Evolutionary conservation across 169 alveolate species (phyloP), one percentile per base, ranked within the genome.

Genomic region (Plasmodium chabaudi): DNA sequence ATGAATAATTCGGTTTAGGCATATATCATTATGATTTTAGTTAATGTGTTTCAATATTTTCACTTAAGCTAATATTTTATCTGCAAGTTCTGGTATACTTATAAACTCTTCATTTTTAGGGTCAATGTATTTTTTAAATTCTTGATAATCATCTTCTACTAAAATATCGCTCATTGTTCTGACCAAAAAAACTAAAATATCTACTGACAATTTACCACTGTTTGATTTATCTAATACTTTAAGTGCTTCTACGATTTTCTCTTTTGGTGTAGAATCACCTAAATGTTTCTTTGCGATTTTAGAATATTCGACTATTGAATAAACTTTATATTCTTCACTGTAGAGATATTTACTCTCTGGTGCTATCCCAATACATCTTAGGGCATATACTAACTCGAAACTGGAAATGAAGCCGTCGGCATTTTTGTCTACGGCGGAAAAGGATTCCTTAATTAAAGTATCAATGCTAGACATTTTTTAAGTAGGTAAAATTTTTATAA

Each of bases 231-330:
- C 90, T 46, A 82, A 55, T 13, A 67, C 56, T 82, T 68, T 82
- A 60, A 82, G 23, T 9, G 86, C 39, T 21, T 44, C 19, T 39
- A 57, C 55, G 19, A 82, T 5, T 82, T 57, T 67, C 25, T 82
- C 27, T 42, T 82, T 15, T 53, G 90, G 90, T 17, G 90, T 82
- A 13, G 17, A 10, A 55, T 13, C 2, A 0, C 90, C 86, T 57
- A 82, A 71, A 15, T 82, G 74, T 72, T 27, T 82, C 70, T 72
- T 82, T 21, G 90, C 90, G 51, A 68, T 82, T 60, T 82, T 65
- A n/a, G 68, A 53, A 59, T 68, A 82, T 13, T 82, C 90, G 23
- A 19, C 13, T 57, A 82, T 13, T 47, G 72, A 56, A 56, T 82
- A 82, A 12, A 1, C 21, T 44, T 13, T 57, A 53, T 39, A n/a